Base-by-base conservation (phyloP, 805 yeast genomes). In the Metschnikowia anglica region DNA sequence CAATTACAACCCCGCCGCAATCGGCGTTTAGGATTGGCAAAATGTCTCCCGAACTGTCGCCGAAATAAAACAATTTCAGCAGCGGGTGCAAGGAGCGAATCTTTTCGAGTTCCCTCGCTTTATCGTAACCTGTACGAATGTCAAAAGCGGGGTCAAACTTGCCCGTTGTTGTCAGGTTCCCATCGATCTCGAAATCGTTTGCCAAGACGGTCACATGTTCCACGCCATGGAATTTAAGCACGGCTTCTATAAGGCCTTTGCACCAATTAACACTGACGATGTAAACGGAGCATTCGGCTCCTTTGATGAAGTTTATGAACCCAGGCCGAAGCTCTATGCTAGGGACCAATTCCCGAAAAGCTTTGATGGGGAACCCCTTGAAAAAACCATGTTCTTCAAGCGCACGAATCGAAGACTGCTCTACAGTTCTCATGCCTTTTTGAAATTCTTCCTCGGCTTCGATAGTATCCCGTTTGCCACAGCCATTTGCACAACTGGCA, bases 231-330 rank as follows among this genome's bases (percentile, higher is more conserved):
- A 17, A 28, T 2, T 34, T 13, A 15, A 68, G 51, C 3, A 65
- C 60, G 34, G 63, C 62, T 21, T 59, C 54, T 34, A 82, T 80
- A 15, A 80, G 61, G 10, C 62, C 16, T 1, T 70, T 65, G 6
- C 84, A 75, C 88, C 88, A 82, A 56, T 81, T 81, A 35, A 81
- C 78, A 51, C 86, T 81, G 24, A 81, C 51, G 2, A 82, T 64
- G 7, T 62, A 58, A 1, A 76, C 58, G 0, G 77, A 76, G 2
- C 70, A 55, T 1, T 52, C 25, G 35, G 41, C 27, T 6, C 15
- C 18, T 16, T 40, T 25, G 52, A 68, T 44, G 49, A 74, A 66
- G 13, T 60, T 58, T 34, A 57, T 41, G 52, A 75, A 73, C 0
- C 77, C 79, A 0, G 59, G 60, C 18, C 68, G 65, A 8, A 76